Conservation (phyloP, 176 grass and related monocot species). For the Calamus simplicifolius region DNA sequence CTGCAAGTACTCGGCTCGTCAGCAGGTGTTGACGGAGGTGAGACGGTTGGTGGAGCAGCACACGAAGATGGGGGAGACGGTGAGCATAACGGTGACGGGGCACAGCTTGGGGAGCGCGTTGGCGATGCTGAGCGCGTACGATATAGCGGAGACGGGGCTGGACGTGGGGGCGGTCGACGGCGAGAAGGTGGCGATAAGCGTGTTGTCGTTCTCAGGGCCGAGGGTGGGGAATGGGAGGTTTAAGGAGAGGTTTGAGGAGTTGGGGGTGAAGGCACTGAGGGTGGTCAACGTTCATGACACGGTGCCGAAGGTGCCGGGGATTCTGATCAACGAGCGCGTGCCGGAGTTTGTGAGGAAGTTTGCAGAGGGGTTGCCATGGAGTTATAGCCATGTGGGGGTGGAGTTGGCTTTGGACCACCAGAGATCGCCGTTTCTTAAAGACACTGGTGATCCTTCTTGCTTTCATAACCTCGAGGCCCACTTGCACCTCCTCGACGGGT, state of each 20-base stretch:
- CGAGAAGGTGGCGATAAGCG: slow-evolving; percentile 27
- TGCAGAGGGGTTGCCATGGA: slow-evolving; percentile 13
- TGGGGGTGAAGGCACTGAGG: slow-evolving; percentile 64
- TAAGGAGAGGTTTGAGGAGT: slow-evolving; percentile 51
- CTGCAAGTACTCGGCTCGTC: slow-evolving; percentile 81
- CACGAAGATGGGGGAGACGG: slow-evolving; percentile 36
- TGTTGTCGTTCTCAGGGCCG: slow-evolving; percentile 72
- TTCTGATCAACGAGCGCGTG: slow-evolving; percentile 67
- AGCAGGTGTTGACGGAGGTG: slow-evolving; percentile 78
- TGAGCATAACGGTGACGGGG: slow-evolving; percentile 59
- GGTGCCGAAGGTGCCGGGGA: slow-evolving; percentile 66
- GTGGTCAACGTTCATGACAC: slow-evolving; percentile 81
- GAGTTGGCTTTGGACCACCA: slow-evolving; percentile 12
- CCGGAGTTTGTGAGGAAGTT: slow-evolving; percentile 32
- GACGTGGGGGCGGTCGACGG: slow-evolving; percentile 17
- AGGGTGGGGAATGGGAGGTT: slow-evolving; percentile 67
- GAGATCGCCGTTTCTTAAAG: slow-evolving; percentile 9
- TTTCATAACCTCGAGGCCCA: slow-evolving; percentile 18
- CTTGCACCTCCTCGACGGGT: slow-evolving; percentile 18
- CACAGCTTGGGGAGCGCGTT: slow-evolving; percentile 91
- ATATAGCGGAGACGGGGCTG: slow-evolving; percentile 55
- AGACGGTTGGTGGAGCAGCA: slow-evolving; percentile 35
- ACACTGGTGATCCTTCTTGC: slow-evolving; percentile 5
- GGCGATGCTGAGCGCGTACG: slow-evolving; percentile 65
- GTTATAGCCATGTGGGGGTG: slow-evolving; percentile 6